A percentile compares a stretch with the other conserved stretches of the same genome.
phyloP scores from a whole-genome alignment of 2,329 filamentous ascomycete species.

The Fusarium tupiense region DNA sequence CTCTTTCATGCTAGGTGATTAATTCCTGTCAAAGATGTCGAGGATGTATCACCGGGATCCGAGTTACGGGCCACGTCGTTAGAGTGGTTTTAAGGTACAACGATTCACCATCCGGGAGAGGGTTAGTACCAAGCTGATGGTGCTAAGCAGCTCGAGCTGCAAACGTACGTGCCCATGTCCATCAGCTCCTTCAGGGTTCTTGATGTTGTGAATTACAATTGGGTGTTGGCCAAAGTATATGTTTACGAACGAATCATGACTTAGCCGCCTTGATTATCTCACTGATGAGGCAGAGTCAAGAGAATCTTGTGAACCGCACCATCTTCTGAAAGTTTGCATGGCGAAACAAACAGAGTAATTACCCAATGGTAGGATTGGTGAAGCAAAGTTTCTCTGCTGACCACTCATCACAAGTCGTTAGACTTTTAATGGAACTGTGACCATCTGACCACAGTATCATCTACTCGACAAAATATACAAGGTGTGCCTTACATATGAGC shows the following conservation, averaged over 20 bases:
- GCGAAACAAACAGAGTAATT: neutral
- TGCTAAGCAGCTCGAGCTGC: neutral
- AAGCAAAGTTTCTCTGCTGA: neutral
- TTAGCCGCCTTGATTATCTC: too few relatives aligned
- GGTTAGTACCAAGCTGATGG: neutral
- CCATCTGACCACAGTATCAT: neutral
- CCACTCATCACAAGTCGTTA: neutral
- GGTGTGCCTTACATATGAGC: neutral
- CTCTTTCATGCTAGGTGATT: neutral
- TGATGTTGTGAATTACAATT: neutral
- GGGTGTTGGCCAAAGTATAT: neutral
- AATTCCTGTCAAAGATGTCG: neutral
- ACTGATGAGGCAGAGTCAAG: neutral
- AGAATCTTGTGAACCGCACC: neutral
- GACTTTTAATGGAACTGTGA: neutral
- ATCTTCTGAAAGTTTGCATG: neutral
- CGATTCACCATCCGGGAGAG: conserved; percentile 10
- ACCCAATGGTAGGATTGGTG: neutral
- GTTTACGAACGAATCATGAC: neutral
- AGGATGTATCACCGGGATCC: neutral
- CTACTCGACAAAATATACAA: too few relatives aligned
- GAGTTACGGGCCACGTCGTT: neutral
- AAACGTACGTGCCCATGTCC: neutral
- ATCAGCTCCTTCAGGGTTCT: neutral
- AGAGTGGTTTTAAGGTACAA: conserved; percentile 6